Evolutionary conservation across 495 filamentous ascomycete species (phyloP).

Genomic region (Alectoria sarmentosa): DNA sequence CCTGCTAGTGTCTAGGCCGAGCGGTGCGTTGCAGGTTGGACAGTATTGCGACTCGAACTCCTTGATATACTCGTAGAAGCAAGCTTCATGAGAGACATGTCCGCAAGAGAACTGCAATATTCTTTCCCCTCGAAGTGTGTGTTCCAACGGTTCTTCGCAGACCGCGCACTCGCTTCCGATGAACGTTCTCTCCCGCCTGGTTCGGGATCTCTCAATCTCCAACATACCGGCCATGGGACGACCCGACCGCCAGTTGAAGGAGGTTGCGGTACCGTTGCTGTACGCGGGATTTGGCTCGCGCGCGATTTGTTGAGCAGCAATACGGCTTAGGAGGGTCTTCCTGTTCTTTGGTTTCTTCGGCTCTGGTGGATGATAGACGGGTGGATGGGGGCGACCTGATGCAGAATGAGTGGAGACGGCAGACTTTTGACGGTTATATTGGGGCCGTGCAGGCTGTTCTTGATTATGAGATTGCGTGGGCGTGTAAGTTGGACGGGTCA

Average conservation of each 20-base stretch:
- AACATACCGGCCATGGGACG: conserved; percentile 64
- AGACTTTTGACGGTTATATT: conserved; percentile 23
- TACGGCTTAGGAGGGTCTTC: conserved; percentile 23
- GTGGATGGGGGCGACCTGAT: conserved; percentile 24
- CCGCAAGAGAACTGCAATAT: conserved; percentile 94
- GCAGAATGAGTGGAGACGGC: conserved; percentile 25
- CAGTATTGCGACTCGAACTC: conserved; percentile 94
- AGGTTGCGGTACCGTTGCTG: conserved; percentile 36
- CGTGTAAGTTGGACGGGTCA: conserved; percentile 25
- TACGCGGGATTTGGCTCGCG: conserved; percentile 25
- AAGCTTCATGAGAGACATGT: conserved; percentile 96
- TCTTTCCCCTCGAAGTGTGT: conserved; percentile 89
- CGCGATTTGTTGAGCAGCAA: conserved; percentile 23
- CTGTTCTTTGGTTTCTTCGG: conserved; percentile 23
- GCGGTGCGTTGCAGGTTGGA: conserved; percentile 86
- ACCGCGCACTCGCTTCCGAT: conserved; percentile 92
- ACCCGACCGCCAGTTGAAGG: conserved; percentile 43
- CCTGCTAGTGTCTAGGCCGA: conserved; percentile 89
- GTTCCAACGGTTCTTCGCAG: conserved; percentile 95
- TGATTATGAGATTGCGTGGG: conserved; percentile 21
- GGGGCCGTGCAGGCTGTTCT: conserved; percentile 17
- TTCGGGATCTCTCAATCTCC: conserved; percentile 71
- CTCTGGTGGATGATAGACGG: conserved; percentile 22
- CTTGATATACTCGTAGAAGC: conserved; percentile 97
- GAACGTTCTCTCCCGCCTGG: conserved; percentile 87